Conservation (phyloP, 331 rosid genomes). For the Malus hybrid region DNA sequence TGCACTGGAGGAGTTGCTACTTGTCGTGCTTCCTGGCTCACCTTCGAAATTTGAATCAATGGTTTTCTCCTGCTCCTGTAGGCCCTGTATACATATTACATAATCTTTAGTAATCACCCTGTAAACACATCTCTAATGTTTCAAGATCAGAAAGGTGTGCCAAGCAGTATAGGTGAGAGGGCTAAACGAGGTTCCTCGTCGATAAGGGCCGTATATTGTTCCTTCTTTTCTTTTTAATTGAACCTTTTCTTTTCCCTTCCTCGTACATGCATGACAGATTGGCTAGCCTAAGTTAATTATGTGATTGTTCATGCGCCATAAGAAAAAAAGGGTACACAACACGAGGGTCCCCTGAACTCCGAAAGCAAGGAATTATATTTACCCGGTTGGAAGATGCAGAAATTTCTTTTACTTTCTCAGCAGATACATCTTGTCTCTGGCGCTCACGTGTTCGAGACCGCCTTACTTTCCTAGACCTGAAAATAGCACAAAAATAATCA, state of each 20-base stretch:
- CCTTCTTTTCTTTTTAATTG: not conserved
- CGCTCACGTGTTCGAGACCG: constrained; percentile 45
- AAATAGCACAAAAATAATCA: not conserved
- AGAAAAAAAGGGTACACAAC: no score
- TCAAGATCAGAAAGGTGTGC: not conserved
- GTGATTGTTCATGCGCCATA: not conserved
- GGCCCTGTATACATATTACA: not conserved
- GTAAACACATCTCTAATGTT: not conserved
- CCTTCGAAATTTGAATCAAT: constrained; percentile 18
- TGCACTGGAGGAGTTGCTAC: constrained; percentile 42
- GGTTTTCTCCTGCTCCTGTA: constrained; percentile 31
- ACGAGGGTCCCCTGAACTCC: not conserved
- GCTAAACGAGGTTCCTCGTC: not conserved
- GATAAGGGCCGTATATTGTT: not conserved
- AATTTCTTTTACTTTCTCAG: constrained; percentile 25
- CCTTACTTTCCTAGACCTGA: constrained; percentile 49
- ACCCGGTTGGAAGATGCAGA: constrained; percentile 40
- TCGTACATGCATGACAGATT: not conserved
- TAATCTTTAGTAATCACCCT: not conserved
- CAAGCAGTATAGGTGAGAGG: not conserved
- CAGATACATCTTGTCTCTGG: constrained; percentile 25
- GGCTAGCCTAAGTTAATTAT: not conserved
- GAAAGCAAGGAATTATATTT: not conserved
- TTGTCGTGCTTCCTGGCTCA: constrained; percentile 33
- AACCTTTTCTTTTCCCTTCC: not conserved